These are phyloP conservation scores for Beverwykella pulmonaria DNA, from an alignment of 495 filamentous ascomycete species.

Conservation along the genomic window DNA sequence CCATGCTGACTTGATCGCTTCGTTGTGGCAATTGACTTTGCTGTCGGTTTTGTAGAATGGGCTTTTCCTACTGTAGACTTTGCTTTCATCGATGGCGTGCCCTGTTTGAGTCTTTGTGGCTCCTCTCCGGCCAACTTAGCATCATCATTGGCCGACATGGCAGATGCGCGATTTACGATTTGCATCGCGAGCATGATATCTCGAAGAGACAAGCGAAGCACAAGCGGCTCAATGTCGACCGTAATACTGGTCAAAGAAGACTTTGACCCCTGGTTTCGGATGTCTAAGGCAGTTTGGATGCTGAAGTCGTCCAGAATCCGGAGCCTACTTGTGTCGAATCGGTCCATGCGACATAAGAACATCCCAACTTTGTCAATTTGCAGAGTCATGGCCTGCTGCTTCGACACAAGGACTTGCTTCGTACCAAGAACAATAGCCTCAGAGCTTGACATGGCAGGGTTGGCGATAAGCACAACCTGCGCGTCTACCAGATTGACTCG, in stretches of 20 bases:
- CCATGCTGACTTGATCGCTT: slow-evolving; percentile 41
- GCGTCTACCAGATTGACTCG: slow-evolving; percentile 93
- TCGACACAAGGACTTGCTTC: slow-evolving; percentile 88
- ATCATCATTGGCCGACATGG: slow-evolving; percentile 64
- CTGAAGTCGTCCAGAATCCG: slow-evolving; percentile 96
- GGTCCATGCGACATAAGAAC: slow-evolving; percentile 98
- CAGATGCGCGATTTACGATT: slow-evolving; percentile 89
- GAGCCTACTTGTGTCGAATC: slow-evolving; percentile 81
- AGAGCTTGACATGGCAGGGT: slow-evolving; percentile 83
- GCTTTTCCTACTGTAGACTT: slow-evolving; percentile 55
- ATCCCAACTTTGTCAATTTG: slow-evolving; percentile 93
- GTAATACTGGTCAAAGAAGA: slow-evolving; percentile 75
- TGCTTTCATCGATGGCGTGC: slow-evolving; percentile 46
- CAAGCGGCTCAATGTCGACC: slow-evolving; percentile 85
- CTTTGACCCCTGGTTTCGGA: slow-evolving; percentile 64
- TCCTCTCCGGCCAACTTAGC: slow-evolving; percentile 56
- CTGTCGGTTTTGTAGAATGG: slow-evolving; percentile 57
- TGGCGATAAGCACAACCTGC: slow-evolving; percentile 92
- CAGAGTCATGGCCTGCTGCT: slow-evolving; percentile 90
- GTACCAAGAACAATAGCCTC: slow-evolving; percentile 95
- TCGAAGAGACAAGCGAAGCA: slow-evolving; percentile 87
- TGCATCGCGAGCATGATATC: slow-evolving; percentile 94
- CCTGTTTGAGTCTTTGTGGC: slow-evolving; percentile 68
- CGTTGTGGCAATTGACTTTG: slow-evolving; percentile 46
- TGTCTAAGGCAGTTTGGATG: slow-evolving; percentile 85